A percentile compares a stretch with the other conserved stretches of the same genome.
Conservation (phyloP, 2,329 filamentous ascomycete genomes). For the Aspergillus sp. region DNA sequence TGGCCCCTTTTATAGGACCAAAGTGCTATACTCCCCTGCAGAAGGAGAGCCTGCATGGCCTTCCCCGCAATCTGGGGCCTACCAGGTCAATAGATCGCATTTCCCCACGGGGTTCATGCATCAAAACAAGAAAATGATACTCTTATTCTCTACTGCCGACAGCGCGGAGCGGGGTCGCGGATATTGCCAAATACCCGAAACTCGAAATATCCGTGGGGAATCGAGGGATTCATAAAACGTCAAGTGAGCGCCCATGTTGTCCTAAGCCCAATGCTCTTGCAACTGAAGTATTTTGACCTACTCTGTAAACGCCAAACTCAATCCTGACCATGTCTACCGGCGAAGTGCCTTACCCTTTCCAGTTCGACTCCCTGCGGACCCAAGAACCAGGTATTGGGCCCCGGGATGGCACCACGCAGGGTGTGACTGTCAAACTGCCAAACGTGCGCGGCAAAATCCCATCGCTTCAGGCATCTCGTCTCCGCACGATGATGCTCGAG, state of each 20-base stretch:
- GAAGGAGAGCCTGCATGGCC: neutral
- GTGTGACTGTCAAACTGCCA: neutral
- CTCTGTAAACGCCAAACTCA: too few relatives aligned
- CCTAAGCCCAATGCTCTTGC: too few relatives aligned
- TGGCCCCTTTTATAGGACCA: neutral
- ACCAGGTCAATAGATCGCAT: neutral
- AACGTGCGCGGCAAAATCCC: constrained; percentile 44
- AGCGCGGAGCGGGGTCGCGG: neutral
- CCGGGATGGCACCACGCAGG: neutral
- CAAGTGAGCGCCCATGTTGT: too few relatives aligned
- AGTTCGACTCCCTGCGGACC: neutral
- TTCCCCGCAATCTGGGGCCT: neutral
- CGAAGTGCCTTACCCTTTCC: neutral
- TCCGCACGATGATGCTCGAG: constrained; percentile 34
- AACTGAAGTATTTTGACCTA: too few relatives aligned
- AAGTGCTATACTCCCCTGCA: neutral
- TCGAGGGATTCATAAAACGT: too few relatives aligned
- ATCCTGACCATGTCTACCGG: neutral
- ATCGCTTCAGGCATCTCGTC: constrained; percentile 42
- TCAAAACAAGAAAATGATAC: neutral
- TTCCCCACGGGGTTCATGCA: neutral
- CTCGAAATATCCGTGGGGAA: neutral
- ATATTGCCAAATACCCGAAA: neutral
- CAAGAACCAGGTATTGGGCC: neutral
- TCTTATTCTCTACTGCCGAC: neutral